A percentile compares a stretch with the other conserved stretches of the same genome.
These are phyloP conservation scores for Suillus lakei DNA, from an alignment of 768 basidiomycete species.

Conservation along the genomic window DNA sequence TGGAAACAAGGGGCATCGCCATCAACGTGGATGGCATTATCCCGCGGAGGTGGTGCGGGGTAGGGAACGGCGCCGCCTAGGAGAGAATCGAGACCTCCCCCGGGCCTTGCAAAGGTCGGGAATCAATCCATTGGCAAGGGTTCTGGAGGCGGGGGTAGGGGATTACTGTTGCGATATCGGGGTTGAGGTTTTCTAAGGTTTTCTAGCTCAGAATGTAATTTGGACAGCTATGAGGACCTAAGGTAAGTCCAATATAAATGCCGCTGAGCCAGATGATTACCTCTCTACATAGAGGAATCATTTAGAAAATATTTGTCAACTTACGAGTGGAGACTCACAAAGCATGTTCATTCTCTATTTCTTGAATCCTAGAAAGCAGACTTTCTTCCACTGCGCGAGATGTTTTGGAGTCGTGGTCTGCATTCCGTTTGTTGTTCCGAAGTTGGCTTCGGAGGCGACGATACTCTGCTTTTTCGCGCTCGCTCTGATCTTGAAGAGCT, in stretches of 20 bases:
- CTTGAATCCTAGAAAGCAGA: constrained; percentile 35
- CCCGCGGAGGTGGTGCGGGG: constrained; percentile 32
- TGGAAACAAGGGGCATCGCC: constrained; percentile 22
- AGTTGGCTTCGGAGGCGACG: constrained; percentile 38
- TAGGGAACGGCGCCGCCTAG: constrained; percentile 27
- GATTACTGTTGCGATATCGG: constrained; percentile 45
- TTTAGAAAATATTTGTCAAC: constrained; percentile 5
- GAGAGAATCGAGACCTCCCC: constrained; percentile 26
- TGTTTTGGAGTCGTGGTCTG: constrained; percentile 38
- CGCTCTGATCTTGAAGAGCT: constrained; percentile 38
- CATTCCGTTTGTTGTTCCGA: constrained; percentile 30
- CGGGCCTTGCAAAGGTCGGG: constrained; percentile 44
- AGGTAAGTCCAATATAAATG: constrained; percentile 19
- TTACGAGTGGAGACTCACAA: constrained; percentile 25
- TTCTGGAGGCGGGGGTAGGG: constrained; percentile 61
- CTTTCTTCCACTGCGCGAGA: constrained; percentile 42
- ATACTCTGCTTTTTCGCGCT: constrained; percentile 36
- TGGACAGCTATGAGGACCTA: constrained; percentile 33
- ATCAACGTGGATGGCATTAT: constrained; percentile 13
- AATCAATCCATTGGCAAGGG: constrained; percentile 52
- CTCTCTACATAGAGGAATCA: constrained; percentile 6
- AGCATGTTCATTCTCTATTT: constrained; percentile 35
- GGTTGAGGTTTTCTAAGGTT: constrained; percentile 37
- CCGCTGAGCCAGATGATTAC: neutral
- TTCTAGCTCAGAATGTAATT: constrained; percentile 41